Evolutionary conservation across 345 rosid genomes (phyloP).

Genomic region (Bruguiera gymnorhiza): DNA sequence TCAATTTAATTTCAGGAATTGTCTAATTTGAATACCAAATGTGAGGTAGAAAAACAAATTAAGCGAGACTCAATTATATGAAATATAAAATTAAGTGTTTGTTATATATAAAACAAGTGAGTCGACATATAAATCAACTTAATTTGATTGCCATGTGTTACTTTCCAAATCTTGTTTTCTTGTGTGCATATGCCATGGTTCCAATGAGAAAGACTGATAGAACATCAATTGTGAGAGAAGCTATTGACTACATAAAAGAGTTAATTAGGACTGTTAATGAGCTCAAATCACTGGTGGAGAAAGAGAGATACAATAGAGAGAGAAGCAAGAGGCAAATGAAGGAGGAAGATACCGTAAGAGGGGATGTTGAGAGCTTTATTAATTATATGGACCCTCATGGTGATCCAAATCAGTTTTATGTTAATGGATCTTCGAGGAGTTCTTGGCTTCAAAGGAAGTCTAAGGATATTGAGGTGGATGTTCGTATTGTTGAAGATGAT

Average conservation of each 20-base stretch:
- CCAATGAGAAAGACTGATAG: constrained; percentile 51
- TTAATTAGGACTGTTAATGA: constrained; percentile 61
- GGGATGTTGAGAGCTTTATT: constrained; percentile 38
- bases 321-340: constrained; percentile 43
- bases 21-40: too few relatives aligned
- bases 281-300: constrained; percentile 72
- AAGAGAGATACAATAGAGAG: constrained; percentile 57
- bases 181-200: neutral
- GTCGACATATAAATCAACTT: too few relatives aligned
- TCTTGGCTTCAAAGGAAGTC: constrained; percentile 93
- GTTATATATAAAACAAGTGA: too few relatives aligned
- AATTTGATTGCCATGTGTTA: neutral
- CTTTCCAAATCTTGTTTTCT: neutral
- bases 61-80: too few relatives aligned
- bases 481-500: constrained; percentile 76
- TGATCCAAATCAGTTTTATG: constrained; percentile 47
- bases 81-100: too few relatives aligned
- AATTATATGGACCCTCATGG: constrained; percentile 34
- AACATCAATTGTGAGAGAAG: constrained; percentile 82
- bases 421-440: constrained; percentile 52
- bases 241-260: constrained; percentile 74
- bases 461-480: constrained; percentile 78
- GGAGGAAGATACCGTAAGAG: constrained; percentile 33
- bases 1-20: neutral
- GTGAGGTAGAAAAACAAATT: too few relatives aligned